Base-by-base conservation (phyloP, 139 green algal genomes). In the Chlorella sp. region DNA sequence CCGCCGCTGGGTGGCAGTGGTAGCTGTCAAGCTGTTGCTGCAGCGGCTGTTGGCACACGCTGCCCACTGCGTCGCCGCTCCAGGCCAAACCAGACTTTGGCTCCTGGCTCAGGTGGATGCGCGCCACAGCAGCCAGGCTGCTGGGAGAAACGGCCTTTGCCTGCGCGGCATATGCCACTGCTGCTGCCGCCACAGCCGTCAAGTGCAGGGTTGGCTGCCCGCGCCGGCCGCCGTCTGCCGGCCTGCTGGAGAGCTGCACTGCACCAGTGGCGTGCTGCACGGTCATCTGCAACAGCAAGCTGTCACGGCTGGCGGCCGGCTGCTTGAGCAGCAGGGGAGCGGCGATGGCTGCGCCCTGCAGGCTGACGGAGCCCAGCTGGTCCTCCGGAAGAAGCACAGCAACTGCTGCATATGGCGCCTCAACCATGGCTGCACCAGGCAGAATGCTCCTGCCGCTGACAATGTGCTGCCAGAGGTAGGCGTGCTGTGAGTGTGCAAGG, bases 341-440 rank as follows among this genome's bases (percentile, higher is more conserved):
- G 14, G 30, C 65, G 20, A 68, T 60, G 14, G 56, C 58, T n/a
- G 83, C 56, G 0, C 20, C 30, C 20, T 70, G 46, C 58, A 83
- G 41, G 5, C 14, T 32, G 3, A 24, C 26, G 16, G 28, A 1
- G 20, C 28, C 14, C 14, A n/a, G 13, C 22, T 40, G 19, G n/a
- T 34, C 54, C 36, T 81, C 76, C 22, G 40, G 1, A 13, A 38
- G 19, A 19, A 67, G 64, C 43, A 14, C n/a, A 26, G 43, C 48
- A 1, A 34, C 64, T 5, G 44, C 80, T 1, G 92, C 91, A 24
- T 84, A 76, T 11, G 89, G 84, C 0, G 92, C 74, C 81, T 96
- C 93, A 74, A 96, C 86, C 74, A 93, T 93, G 19, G 84, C 91
- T 16, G 92, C 87, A 0, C 76, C 93, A 0, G 93, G 93, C 58